phyloP scores from a whole-genome alignment of 108 stramenopile species.

The Chaetoceros tenuissimus region DNA sequence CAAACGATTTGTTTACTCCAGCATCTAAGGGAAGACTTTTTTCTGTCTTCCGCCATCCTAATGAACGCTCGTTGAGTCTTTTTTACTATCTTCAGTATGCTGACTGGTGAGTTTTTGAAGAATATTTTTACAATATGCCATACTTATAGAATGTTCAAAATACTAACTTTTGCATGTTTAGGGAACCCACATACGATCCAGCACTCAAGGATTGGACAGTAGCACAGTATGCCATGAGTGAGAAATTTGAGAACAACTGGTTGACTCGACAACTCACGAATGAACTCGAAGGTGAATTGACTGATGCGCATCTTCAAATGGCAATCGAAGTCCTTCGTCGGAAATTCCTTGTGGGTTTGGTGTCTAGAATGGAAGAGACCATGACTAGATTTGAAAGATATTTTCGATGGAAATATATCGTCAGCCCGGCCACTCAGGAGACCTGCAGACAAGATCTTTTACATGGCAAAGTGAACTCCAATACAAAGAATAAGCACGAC shows the following conservation, averaged over 20 bases:
- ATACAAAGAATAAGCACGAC: conserved; percentile 41
- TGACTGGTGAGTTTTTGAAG: no score
- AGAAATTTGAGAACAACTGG: conserved; percentile 49
- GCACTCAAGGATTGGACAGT: conserved; percentile 43
- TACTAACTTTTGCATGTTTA: no score
- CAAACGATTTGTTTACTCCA: conserved; percentile 41
- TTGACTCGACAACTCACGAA: conserved; percentile 47
- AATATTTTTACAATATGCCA: no score
- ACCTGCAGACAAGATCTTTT: conserved; percentile 27
- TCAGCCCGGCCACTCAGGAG: conserved; percentile 46
- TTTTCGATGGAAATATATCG: conserved; percentile 43
- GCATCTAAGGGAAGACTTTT: conserved; percentile 38
- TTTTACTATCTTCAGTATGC: conserved; percentile 40
- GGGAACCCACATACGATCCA: conserved; percentile 46
- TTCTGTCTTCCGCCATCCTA: conserved; percentile 47
- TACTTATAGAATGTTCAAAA: no score
- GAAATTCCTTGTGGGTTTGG: conserved; percentile 46
- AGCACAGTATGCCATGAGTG: conserved; percentile 36
- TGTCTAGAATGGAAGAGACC: conserved; percentile 37
- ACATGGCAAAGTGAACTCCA: conserved; percentile 38
- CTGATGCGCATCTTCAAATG: conserved; percentile 21
- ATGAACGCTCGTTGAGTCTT: conserved; percentile 44
- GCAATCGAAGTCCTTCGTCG: conserved; percentile 44
- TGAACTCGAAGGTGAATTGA: conserved; percentile 33
- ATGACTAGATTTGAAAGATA: conserved; percentile 50